Conservation (phyloP, 2,329 filamentous ascomycete genomes). For the Scedosporium dehoogii region DNA sequence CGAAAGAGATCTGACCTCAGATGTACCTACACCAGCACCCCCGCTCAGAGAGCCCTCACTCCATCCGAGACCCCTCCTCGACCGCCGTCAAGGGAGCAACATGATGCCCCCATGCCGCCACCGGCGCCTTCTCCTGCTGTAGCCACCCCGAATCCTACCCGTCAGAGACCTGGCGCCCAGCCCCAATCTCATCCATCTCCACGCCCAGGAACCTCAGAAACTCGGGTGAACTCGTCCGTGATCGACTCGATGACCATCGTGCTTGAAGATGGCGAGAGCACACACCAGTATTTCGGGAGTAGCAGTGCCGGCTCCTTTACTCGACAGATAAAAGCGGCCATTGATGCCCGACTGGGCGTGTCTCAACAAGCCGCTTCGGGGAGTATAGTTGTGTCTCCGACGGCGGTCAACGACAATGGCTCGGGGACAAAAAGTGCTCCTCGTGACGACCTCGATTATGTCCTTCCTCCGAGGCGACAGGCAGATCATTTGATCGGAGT, state of each 20-base stretch:
- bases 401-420: neutral
- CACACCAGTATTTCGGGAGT: slow-evolving; percentile 34
- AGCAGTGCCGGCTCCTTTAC: slow-evolving; percentile 37
- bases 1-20: slow-evolving; percentile 16
- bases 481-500: slow-evolving; percentile 33
- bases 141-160: neutral
- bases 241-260: slow-evolving; percentile 36
- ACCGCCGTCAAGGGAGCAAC: neutral
- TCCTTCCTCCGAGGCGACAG: slow-evolving; percentile 32
- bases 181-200: neutral
- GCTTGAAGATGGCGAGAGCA: slow-evolving; percentile 27
- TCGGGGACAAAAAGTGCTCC: slow-evolving; percentile 10
- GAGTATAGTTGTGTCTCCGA: neutral
- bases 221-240: slow-evolving; percentile 19
- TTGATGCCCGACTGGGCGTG: slow-evolving; percentile 21
- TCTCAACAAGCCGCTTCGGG: neutral
- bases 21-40: slow-evolving; percentile 17
- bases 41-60: neutral
- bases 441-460: slow-evolving; percentile 22
- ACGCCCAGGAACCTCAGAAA: neutral
- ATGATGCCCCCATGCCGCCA: neutral
- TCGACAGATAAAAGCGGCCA: slow-evolving; percentile 32
- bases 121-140: neutral
- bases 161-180: neutral
- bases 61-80: neutral